Evolutionary conservation across 1,139 yeast genomes (phyloP).

Genomic region (Blastobotrys apis): DNA sequence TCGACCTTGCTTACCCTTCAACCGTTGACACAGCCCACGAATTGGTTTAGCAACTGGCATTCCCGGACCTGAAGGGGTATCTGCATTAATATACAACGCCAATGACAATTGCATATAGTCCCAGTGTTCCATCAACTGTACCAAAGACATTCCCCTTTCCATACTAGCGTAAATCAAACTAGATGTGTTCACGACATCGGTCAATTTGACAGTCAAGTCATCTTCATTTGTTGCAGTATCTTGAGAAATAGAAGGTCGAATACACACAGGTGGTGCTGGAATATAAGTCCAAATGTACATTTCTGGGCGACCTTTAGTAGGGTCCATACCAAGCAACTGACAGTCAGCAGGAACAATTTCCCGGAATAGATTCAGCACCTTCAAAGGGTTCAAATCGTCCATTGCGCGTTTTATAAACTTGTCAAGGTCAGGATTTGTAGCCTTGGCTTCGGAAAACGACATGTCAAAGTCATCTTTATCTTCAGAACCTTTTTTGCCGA

Average conservation of each 20-base stretch:
- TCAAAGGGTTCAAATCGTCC: slow-evolving; percentile 92
- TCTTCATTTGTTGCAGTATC: slow-evolving; percentile 94
- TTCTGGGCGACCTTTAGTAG: slow-evolving; percentile 89
- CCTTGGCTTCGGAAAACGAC: slow-evolving; percentile 63
- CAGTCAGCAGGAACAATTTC: slow-evolving; percentile 84
- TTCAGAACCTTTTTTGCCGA: slow-evolving; percentile 82
- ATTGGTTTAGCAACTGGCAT: slow-evolving; percentile 66
- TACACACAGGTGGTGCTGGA: slow-evolving; percentile 99
- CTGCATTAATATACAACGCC: slow-evolving; percentile 97
- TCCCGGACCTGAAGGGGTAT: slow-evolving; percentile 53
- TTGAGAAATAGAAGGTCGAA: slow-evolving; percentile 96
- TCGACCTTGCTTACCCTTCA: slow-evolving; percentile 98
- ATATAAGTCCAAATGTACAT: slow-evolving; percentile 95
- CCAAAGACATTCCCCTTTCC: slow-evolving; percentile 89
- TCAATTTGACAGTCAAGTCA: slow-evolving; percentile 89
- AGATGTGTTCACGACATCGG: slow-evolving; percentile 96
- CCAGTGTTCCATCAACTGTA: slow-evolving; percentile 97
- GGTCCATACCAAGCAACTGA: slow-evolving; percentile 86
- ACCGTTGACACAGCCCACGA: slow-evolving; percentile 92
- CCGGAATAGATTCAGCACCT: slow-evolving; percentile 81
- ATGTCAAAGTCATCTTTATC: slow-evolving; percentile 81
- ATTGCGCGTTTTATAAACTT: slow-evolving; percentile 80
- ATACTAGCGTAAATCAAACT: slow-evolving; percentile 90
- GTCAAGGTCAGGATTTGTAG: slow-evolving; percentile 82
- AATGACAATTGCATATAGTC: slow-evolving; percentile 91